Percentiles rank a stretch among this genome's conserved stretches.
These are phyloP conservation scores for Aureobasidium lini DNA, from an alignment of 2,329 filamentous ascomycete species.

Conservation along the genomic window DNA sequence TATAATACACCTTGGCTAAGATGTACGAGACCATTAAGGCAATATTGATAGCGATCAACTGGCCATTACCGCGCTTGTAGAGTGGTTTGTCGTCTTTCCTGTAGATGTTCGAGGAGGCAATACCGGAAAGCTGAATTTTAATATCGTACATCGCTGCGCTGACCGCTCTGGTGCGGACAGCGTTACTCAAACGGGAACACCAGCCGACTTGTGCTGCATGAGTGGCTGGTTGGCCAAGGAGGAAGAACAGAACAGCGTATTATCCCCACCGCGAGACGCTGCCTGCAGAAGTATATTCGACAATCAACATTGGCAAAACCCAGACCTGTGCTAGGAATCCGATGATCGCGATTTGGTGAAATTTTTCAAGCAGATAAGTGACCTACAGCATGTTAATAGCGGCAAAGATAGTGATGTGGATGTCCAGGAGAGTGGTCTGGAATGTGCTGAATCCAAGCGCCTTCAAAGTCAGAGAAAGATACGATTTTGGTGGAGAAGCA, in stretches of 20 bases:
- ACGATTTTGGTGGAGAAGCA: slow-evolving; percentile 41
- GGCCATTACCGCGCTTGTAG: slow-evolving; percentile 36
- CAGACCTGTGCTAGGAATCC: slow-evolving; percentile 34
- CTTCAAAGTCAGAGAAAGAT: slow-evolving; percentile 53
- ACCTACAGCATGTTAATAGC: slow-evolving; percentile 39
- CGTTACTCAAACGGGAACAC: slow-evolving; percentile 35
- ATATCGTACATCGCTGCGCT: slow-evolving; percentile 40
- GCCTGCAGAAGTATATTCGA: neutral
- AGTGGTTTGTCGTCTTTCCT: slow-evolving; percentile 39
- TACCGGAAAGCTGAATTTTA: slow-evolving; percentile 40
- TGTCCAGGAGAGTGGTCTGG: slow-evolving; percentile 14
- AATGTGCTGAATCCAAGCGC: slow-evolving; percentile 43
- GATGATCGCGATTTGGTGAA: slow-evolving; percentile 47
- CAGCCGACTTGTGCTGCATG: slow-evolving; percentile 39
- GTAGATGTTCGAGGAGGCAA: slow-evolving; percentile 43
- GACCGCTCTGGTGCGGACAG: slow-evolving; percentile 37
- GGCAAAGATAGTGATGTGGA: slow-evolving; percentile 14
- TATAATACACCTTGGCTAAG: slow-evolving; percentile 29
- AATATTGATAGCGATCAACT: slow-evolving; percentile 24
- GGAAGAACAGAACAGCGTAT: slow-evolving; percentile 31
- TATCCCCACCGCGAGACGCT: slow-evolving; percentile 31
- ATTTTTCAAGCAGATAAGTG: slow-evolving; percentile 42
- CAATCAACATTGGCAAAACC: slow-evolving; percentile 31
- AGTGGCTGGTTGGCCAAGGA: slow-evolving; percentile 37
- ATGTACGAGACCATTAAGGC: slow-evolving; percentile 26